Conservation (phyloP, 805 yeast species). For the Ogataea paradorogensis region DNA sequence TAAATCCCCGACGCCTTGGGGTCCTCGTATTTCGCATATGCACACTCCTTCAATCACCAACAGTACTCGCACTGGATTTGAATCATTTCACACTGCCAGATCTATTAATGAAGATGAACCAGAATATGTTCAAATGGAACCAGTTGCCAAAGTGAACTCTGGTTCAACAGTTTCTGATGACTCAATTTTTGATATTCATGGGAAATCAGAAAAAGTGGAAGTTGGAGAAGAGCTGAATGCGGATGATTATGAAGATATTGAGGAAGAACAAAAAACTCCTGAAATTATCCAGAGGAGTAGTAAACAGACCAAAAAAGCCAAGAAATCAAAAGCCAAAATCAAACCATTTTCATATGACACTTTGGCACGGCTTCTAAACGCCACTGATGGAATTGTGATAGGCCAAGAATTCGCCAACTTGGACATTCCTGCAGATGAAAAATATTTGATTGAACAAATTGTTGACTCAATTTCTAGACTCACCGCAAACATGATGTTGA, state of each 20-base stretch:
- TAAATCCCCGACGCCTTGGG: neutral
- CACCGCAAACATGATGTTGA: constrained; percentile 87
- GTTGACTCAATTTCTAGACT: constrained; percentile 82
- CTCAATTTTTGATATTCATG: constrained; percentile 17
- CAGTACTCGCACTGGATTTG: constrained; percentile 21
- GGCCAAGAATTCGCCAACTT: constrained; percentile 73
- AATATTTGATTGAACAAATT: constrained; percentile 75
- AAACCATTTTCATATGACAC: constrained; percentile 40
- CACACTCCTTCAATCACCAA: constrained; percentile 14
- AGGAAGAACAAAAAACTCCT: constrained; percentile 11
- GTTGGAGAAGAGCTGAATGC: constrained; percentile 4
- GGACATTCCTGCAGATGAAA: constrained; percentile 72
- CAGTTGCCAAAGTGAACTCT: constrained; percentile 6
- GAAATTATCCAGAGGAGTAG: neutral
- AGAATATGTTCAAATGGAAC: constrained; percentile 2
- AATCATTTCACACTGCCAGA: constrained; percentile 27
- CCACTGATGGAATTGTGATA: constrained; percentile 58
- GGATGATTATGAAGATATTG: constrained; percentile 22
- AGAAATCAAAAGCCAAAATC: constrained; percentile 24
- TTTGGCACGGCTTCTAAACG: constrained; percentile 49
- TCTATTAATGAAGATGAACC: constrained; percentile 8
- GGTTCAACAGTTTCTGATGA: constrained; percentile 18
- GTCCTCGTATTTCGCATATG: neutral
- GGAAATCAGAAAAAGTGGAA: neutral
- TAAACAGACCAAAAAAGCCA: constrained; percentile 9